Conservation (phyloP, 2,329 filamentous ascomycete genomes). For the Amauroascus verrucosus region DNA sequence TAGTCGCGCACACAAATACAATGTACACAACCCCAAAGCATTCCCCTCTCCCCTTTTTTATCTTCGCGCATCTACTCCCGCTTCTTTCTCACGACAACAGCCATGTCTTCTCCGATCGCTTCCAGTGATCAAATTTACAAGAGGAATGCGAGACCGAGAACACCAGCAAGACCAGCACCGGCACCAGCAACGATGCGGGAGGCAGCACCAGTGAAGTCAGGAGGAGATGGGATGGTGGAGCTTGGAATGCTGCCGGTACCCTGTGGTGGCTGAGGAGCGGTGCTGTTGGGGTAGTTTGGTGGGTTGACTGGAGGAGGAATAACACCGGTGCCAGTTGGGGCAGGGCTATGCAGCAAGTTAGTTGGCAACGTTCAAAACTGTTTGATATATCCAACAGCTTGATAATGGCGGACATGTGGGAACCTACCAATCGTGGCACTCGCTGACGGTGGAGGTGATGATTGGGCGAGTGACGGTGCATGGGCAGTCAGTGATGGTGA, state of each 20-base stretch:
- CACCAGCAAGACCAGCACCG: slow-evolving; percentile 43
- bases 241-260: slow-evolving; percentile 19
- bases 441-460: slow-evolving; percentile 44
- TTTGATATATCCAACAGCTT: no score
- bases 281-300: slow-evolving; percentile 19
- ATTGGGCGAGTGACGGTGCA: slow-evolving; percentile 52
- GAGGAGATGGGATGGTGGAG: slow-evolving; percentile 23
- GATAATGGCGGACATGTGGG: no score
- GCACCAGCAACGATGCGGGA: slow-evolving; percentile 39
- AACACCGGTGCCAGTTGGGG: slow-evolving; percentile 19
- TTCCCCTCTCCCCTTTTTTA: background rate
- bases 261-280: slow-evolving; percentile 16
- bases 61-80: background rate
- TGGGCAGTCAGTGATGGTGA: slow-evolving; percentile 57
- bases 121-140: slow-evolving; percentile 28
- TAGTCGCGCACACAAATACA: background rate
- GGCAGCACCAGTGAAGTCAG: slow-evolving; percentile 43
- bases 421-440: slow-evolving; percentile 35
- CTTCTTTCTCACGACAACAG: background rate
- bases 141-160: slow-evolving; percentile 43
- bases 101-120: background rate
- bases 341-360: slow-evolving; percentile 13
- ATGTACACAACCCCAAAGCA: background rate
- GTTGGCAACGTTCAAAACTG: no score
- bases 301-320: slow-evolving; percentile 16